Evolutionary conservation across 2,329 filamentous ascomycete species (phyloP).

Genomic region (Fusarium guadeloupense): DNA sequence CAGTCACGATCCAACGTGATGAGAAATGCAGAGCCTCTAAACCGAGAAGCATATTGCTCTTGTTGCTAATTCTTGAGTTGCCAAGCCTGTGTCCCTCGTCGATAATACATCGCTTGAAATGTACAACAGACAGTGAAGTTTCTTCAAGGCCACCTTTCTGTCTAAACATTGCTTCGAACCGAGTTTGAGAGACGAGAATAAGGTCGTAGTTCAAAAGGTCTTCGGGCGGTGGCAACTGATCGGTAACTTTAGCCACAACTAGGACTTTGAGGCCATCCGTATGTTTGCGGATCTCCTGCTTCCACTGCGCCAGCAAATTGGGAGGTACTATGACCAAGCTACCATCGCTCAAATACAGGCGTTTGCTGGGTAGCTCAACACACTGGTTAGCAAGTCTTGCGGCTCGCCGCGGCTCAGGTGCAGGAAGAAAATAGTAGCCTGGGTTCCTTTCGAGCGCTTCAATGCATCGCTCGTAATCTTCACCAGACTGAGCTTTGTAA

Average conservation of each 20-base stretch:
- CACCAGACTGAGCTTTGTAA: constrained; percentile 54
- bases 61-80: constrained; percentile 64
- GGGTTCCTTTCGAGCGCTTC: constrained; percentile 65
- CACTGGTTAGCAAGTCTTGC: constrained; percentile 25
- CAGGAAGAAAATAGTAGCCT: constrained; percentile 66
- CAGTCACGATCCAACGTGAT: constrained; percentile 87
- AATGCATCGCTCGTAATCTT: constrained; percentile 64
- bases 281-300: constrained; percentile 81
- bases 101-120: constrained; percentile 89
- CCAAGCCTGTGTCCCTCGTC: constrained; percentile 92
- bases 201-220: constrained; percentile 76
- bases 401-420: constrained; percentile 49
- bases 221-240: constrained; percentile 64
- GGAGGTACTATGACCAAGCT: constrained; percentile 84
- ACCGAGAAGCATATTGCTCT: constrained; percentile 63
- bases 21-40: constrained; percentile 69
- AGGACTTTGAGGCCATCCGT: constrained; percentile 72
- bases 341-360: constrained; percentile 70
- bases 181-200: constrained; percentile 76
- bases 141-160: constrained; percentile 48
- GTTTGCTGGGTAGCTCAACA: constrained; percentile 50
- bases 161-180: constrained; percentile 71
- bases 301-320: constrained; percentile 88
- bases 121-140: constrained; percentile 74
- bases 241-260: constrained; percentile 64